Conservation (phyloP, 208 protist species). For the Crithidia bombi region DNA sequence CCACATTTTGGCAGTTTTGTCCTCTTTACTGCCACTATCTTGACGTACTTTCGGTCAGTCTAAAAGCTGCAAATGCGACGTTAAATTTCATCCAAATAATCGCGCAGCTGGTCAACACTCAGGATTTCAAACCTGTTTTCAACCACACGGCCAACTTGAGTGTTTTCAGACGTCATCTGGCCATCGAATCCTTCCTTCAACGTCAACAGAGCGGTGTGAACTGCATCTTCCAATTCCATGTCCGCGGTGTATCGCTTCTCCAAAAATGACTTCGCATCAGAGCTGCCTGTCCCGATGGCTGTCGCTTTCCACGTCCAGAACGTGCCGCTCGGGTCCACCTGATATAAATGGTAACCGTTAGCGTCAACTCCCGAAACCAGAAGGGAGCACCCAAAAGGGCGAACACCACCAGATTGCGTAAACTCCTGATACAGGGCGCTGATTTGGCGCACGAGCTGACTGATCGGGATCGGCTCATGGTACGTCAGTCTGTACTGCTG, state of each 20-base stretch:
- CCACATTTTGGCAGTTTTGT: background rate
- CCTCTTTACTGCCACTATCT: background rate
- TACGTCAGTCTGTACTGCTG: slow-evolving; percentile 95
- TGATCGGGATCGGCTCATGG: slow-evolving; percentile 95
- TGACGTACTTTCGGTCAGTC: too few species aligned
- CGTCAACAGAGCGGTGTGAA: slow-evolving; percentile 99
- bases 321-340: slow-evolving; percentile 99
- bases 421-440: slow-evolving; percentile 99
- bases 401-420: slow-evolving; percentile 99
- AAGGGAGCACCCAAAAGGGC: slow-evolving; percentile 99
- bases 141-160: slow-evolving; percentile 98
- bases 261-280: slow-evolving; percentile 98
- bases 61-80: slow-evolving; percentile 5
- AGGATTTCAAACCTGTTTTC: slow-evolving; percentile 80
- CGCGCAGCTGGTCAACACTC: slow-evolving; percentile 78
- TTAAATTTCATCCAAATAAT: slow-evolving; percentile 89
- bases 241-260: slow-evolving; percentile 99
- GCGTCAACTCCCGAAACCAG: slow-evolving; percentile 97
- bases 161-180: slow-evolving; percentile 98
- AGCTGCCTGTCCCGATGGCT: slow-evolving; percentile 98
- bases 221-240: slow-evolving; percentile 99
- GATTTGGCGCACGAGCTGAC: slow-evolving; percentile 96
- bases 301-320: slow-evolving; percentile 99
- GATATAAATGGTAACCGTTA: slow-evolving; percentile 97
- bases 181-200: slow-evolving; percentile 97